These are phyloP conservation scores for Cyberlindnera saturnus DNA, from an alignment of 805 yeast species.

Conservation along the genomic window DNA sequence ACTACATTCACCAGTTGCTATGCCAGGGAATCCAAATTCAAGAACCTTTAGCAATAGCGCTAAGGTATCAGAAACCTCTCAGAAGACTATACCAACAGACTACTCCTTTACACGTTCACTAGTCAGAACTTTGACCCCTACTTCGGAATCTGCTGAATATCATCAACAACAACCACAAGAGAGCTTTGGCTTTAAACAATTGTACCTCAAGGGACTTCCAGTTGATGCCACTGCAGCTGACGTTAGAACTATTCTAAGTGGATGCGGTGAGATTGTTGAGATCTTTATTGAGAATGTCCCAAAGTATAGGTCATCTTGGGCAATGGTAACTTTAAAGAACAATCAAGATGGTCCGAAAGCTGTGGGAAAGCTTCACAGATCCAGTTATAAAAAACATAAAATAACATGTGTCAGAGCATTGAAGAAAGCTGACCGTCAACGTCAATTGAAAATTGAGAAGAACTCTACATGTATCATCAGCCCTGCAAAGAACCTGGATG, in stretches of 20 bases:
- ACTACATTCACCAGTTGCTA: background rate
- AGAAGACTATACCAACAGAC: background rate
- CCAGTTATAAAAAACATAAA: conserved; percentile 22
- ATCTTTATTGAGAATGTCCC: conserved; percentile 44
- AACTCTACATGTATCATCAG: background rate
- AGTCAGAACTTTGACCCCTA: background rate
- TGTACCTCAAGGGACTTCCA: conserved; percentile 48
- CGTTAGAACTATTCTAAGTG: conserved; percentile 36
- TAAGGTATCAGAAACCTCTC: background rate
- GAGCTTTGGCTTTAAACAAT: conserved; percentile 9
- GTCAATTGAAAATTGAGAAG: conserved; percentile 5
- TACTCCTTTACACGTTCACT: background rate
- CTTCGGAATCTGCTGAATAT: background rate
- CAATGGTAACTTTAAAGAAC: conserved; percentile 41
- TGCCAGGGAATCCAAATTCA: background rate
- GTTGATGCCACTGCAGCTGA: conserved; percentile 31
- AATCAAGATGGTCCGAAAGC: conserved; percentile 43
- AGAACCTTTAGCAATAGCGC: no score
- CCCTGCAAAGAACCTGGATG: background rate
- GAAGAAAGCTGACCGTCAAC: conserved; percentile 18
- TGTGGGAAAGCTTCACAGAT: conserved; percentile 27
- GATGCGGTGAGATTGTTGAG: conserved; percentile 44
- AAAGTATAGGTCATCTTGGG: conserved; percentile 32
- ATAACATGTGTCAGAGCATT: conserved; percentile 26
- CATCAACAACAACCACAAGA: background rate